These are phyloP conservation scores for Fusarium brevicatenulatum DNA, from an alignment of 2,329 filamentous ascomycete genomes.

Conservation along the genomic window DNA sequence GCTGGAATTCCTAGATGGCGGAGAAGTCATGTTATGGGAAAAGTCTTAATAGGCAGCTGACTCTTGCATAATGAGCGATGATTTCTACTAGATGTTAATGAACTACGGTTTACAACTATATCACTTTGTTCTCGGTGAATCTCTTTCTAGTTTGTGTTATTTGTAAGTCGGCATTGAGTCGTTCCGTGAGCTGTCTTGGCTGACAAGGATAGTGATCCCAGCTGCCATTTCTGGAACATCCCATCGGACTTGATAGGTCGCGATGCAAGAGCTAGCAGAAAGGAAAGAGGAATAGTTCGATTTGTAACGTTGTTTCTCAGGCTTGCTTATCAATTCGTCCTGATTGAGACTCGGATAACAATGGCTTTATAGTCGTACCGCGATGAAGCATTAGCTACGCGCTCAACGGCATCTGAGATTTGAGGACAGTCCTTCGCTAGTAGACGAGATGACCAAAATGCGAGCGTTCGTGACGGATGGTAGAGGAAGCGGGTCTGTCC, in stretches of 20 bases:
- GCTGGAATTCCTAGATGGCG: background rate
- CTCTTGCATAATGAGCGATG: slow-evolving; percentile 27
- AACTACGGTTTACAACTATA: background rate
- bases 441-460: background rate
- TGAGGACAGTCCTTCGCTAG: rapidly evolving
- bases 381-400: background rate
- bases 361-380: background rate
- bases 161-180: background rate
- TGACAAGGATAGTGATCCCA: background rate
- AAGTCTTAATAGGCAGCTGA: slow-evolving; percentile 15
- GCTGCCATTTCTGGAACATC: background rate
- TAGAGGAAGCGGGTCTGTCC: background rate
- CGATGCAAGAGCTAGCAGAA: background rate
- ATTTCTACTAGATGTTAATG: slow-evolving; percentile 24
- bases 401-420: background rate
- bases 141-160: background rate
- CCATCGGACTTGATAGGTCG: background rate
- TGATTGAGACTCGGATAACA: rapidly evolving
- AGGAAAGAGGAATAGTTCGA: too few species aligned
- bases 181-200: background rate
- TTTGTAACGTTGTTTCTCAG: background rate
- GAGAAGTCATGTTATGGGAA: slow-evolving; percentile 2
- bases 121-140: background rate
- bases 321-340: background rate
- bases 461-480: slow-evolving; percentile 11